phyloP scores from a whole-genome alignment of 2,329 filamentous ascomycete genomes.

The Metarhizium brunneum region DNA sequence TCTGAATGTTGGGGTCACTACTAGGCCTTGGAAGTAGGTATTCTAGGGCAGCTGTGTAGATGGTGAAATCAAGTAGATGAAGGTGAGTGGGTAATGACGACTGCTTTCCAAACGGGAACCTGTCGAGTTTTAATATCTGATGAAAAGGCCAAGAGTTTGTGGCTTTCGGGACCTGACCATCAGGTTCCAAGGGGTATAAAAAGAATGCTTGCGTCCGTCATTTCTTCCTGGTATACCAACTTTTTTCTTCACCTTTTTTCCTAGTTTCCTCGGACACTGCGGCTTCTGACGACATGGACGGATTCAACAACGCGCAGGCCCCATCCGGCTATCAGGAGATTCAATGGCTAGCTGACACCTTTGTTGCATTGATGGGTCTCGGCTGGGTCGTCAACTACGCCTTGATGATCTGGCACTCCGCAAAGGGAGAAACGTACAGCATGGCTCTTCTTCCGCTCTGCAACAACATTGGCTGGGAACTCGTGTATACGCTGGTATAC shows the following conservation, averaged over 20 bases:
- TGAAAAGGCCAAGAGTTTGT: too few relatives aligned
- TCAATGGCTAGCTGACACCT: slow-evolving; percentile 8
- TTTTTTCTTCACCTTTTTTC: background rate
- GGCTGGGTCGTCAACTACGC: slow-evolving; percentile 10
- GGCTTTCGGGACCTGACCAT: background rate
- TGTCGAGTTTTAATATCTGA: too few relatives aligned
- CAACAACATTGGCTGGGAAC: slow-evolving; percentile 11
- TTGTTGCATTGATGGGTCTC: slow-evolving; percentile 7
- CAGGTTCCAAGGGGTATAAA: background rate
- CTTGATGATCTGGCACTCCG: slow-evolving; percentile 8
- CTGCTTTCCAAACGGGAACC: too few relatives aligned
- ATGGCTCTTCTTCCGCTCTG: slow-evolving; percentile 10
- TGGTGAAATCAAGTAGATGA: too few relatives aligned
- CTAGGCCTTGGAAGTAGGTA: too few relatives aligned
- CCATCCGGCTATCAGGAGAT: slow-evolving; percentile 7
- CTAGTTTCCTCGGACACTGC: background rate
- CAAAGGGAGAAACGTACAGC: slow-evolving; percentile 7
- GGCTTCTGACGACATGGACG: slow-evolving; percentile 5
- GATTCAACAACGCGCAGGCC: slow-evolving; percentile 5
- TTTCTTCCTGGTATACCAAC: background rate
- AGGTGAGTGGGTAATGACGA: too few relatives aligned
- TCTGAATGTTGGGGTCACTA: too few relatives aligned
- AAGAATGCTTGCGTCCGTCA: background rate
- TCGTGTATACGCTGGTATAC: slow-evolving; percentile 8
- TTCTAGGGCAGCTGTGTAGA: too few relatives aligned